Base-by-base conservation (phyloP, 202 grass and related monocot species). In the Dendrocalamus latiflorus region DNA sequence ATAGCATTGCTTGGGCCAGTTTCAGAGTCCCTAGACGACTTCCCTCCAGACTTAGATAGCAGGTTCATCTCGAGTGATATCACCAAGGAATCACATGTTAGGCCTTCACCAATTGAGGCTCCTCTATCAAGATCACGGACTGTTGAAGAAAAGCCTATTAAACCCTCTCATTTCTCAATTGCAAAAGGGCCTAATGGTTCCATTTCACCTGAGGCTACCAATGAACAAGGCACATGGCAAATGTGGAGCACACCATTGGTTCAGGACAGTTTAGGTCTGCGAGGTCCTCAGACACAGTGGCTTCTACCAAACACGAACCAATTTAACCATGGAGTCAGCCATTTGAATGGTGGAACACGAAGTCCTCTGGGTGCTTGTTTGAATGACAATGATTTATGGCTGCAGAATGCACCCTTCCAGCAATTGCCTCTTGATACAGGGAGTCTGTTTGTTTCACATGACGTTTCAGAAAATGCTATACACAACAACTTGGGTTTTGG, bases 221-320 rank as follows among this genome's bases (percentile, higher is more conserved):
- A n/a, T n/a, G n/a, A n/a, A n/a, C n/a, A n/a, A n/a, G n/a, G n/a
- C n/a, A n/a, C n/a, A n/a, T n/a, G n/a, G n/a, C n/a, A n/a, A n/a
- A n/a, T 95, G 87, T 98, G 95, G 95, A 77, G 89, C 75, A 88
- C 93, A 4, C 93, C 95, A 72, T 86, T 93, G 25, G 89, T 92
- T 68, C 91, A 98, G 9, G 92, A 88, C 18, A 88, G 65, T 78
- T 85, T 88, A 81, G 47, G 38, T 41, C 84, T 87, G 64, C 86
- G 86, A 86, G 85, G 73, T 65, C 83, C 85, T 60, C 78, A 81
- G 55, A 60, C 42, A 45, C 72, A 93, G 68, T 84, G 88, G 82
- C 88, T 76, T 81, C 65, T 65, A 48, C 80, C 81, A 62, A 88
- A 24, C 45, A 74, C 45, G 20, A 87, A 83, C 83, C 91, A 76